Percentiles rank a stretch among this genome's conserved stretches.
Conservation (phyloP, 2,329 filamentous ascomycete genomes). For the Penicillium sp. region DNA sequence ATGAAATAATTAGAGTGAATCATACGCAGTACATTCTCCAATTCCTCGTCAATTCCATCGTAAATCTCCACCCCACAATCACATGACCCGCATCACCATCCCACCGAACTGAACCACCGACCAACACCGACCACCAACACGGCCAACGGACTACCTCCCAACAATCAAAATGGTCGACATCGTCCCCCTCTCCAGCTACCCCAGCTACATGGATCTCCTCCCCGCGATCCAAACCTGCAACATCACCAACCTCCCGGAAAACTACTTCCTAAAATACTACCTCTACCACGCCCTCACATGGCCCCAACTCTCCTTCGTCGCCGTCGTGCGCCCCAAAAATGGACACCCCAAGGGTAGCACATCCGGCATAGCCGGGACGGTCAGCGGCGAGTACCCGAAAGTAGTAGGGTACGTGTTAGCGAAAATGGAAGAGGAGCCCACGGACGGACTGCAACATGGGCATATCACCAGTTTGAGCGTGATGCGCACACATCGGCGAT, state of each 20-base stretch:
- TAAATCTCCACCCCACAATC: neutral
- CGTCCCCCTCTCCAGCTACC: conserved; percentile 44
- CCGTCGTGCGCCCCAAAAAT: conserved; percentile 79
- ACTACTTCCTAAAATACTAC: conserved; percentile 99
- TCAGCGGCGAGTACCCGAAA: conserved; percentile 67
- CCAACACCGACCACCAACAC: neutral
- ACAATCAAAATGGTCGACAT: conserved; percentile 45
- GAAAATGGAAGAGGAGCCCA: conserved; percentile 98
- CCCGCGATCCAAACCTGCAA: conserved; percentile 91
- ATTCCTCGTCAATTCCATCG: neutral
- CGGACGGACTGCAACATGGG: conserved; percentile 84
- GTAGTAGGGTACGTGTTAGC: conserved; percentile 99
- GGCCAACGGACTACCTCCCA: too few species aligned
- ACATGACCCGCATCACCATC: conserved; percentile 4
- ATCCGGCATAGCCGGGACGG: conserved; percentile 28
- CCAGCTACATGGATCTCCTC: conserved; percentile 73
- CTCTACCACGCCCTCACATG: conserved; percentile 97
- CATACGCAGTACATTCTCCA: neutral
- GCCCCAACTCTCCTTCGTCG: conserved; percentile 95
- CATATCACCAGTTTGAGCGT: conserved; percentile 95
- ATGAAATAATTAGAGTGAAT: conserved; percentile 1
- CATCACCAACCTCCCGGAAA: conserved; percentile 97
- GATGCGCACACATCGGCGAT: conserved; percentile 86
- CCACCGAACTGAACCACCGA: neutral
- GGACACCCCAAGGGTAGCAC: conserved; percentile 63